Conservation (phyloP, 2,329 filamentous ascomycete species). For the Trichoderma afroharzianum region DNA sequence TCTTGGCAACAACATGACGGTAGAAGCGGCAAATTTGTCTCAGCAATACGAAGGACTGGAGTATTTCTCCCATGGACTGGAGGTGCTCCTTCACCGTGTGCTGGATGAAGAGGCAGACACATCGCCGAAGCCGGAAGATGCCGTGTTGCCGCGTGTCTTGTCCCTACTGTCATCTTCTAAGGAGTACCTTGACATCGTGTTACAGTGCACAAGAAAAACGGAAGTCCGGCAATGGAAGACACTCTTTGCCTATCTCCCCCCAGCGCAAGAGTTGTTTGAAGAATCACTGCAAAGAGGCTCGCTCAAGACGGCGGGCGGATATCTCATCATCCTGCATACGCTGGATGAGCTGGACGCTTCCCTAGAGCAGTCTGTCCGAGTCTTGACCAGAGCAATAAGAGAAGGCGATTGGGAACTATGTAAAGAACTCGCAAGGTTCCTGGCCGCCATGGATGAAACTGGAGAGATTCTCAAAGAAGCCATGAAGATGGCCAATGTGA, state of each 20-base stretch:
- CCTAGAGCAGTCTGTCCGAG: constrained; percentile 72
- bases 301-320: constrained; percentile 92
- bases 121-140: constrained; percentile 57
- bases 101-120: constrained; percentile 90
- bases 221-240: constrained; percentile 94
- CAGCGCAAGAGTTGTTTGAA: constrained; percentile 88
- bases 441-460: constrained; percentile 85
- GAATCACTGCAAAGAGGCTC: constrained; percentile 81
- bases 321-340: constrained; percentile 90
- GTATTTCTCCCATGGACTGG: constrained; percentile 90
- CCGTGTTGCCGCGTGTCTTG: constrained; percentile 61
- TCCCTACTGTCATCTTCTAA: constrained; percentile 69
- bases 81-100: constrained; percentile 88
- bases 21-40: constrained; percentile 75
- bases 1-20: constrained; percentile 69
- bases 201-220: constrained; percentile 96
- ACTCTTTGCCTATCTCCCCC: constrained; percentile 85
- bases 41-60: constrained; percentile 81
- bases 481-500: constrained; percentile 58
- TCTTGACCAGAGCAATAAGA: constrained; percentile 75
- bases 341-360: constrained; percentile 66
- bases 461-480: constrained; percentile 75
- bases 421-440: constrained; percentile 89
- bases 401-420: constrained; percentile 94
- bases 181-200: constrained; percentile 88